Evolutionary conservation across 2,329 filamentous ascomycete genomes (phyloP).

Genomic region (Paecilomyces fulvus): DNA sequence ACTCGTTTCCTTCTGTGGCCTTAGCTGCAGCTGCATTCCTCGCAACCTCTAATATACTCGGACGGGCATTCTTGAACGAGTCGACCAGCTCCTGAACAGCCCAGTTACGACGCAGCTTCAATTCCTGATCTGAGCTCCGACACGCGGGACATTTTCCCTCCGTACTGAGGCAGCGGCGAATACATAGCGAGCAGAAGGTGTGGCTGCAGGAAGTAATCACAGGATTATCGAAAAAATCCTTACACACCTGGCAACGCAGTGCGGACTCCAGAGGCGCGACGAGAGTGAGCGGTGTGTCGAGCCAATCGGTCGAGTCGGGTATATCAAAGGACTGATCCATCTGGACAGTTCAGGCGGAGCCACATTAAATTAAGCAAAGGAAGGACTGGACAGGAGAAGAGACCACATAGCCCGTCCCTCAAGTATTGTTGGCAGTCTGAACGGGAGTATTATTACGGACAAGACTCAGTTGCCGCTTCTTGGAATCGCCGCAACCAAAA

Average conservation of each 20-base stretch:
- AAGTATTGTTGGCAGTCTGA: not conserved
- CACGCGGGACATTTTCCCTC: conserved; percentile 88
- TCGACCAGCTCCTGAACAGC: conserved; percentile 77
- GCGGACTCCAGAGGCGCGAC: conserved; percentile 61
- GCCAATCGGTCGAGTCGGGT: conserved; percentile 41
- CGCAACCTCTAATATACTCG: conserved; percentile 57
- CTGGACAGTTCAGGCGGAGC: not conserved
- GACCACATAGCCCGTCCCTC: not conserved
- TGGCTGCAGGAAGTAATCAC: conserved; percentile 93
- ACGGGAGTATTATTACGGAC: not conserved
- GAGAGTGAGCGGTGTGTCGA: conserved; percentile 36
- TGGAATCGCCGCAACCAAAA: not conserved
- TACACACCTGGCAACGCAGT: conserved; percentile 92
- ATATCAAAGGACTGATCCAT: conserved; percentile 33
- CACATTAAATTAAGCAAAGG: not conserved
- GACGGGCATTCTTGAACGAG: conserved; percentile 60
- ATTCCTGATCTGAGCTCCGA: conserved; percentile 67
- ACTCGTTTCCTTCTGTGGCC: conserved; percentile 38
- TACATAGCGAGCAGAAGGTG: conserved; percentile 94
- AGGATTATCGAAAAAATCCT: conserved; percentile 90
- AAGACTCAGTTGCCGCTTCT: not conserved
- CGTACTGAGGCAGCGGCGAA: conserved; percentile 70
- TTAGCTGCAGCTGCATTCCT: conserved; percentile 43
- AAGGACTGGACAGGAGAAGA: not conserved
- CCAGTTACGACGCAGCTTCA: conserved; percentile 77